Conservation (phyloP, 1,284 basidiomycete genomes). For the Malassezia sympodialis region DNA sequence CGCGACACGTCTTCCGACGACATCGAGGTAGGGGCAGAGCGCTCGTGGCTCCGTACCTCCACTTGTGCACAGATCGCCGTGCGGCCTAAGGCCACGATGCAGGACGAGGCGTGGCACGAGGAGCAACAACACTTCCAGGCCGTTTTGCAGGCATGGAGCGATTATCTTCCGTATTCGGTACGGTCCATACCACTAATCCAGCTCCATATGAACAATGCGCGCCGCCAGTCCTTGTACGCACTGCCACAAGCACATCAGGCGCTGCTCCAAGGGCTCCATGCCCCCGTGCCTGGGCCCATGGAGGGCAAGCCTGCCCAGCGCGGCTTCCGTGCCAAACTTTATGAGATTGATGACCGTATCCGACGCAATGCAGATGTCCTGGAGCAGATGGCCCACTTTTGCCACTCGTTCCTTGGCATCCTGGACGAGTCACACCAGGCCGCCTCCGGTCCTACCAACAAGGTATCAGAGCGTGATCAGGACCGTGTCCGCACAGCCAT, state of each 20-base stretch:
- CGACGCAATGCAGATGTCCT: conserved; percentile 42
- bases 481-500: conserved; percentile 45
- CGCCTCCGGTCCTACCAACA: conserved; percentile 8
- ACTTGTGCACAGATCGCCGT: not conserved
- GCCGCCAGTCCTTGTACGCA: conserved; percentile 30
- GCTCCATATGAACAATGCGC: conserved; percentile 33
- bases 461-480: conserved; percentile 31
- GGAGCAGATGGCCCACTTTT: conserved; percentile 30
- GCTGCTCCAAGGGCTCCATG: conserved; percentile 25
- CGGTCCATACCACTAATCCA: not conserved
- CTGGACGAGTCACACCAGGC: conserved; percentile 5
- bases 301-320: not conserved
- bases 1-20: not conserved
- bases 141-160: conserved; percentile 38
- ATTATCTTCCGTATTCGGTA: conserved; percentile 36
- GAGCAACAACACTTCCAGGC: conserved; percentile 38
- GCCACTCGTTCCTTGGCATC: conserved; percentile 31
- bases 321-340: conserved; percentile 30
- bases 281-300: conserved; percentile 18
- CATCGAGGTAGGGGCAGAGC: not conserved
- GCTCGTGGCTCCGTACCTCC: not conserved
- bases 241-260: conserved; percentile 34
- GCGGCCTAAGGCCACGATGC: not conserved
- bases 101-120: conserved; percentile 6
- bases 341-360: conserved; percentile 46